Conservation (phyloP, 306 rosid species). For the Rosa lucieae region DNA sequence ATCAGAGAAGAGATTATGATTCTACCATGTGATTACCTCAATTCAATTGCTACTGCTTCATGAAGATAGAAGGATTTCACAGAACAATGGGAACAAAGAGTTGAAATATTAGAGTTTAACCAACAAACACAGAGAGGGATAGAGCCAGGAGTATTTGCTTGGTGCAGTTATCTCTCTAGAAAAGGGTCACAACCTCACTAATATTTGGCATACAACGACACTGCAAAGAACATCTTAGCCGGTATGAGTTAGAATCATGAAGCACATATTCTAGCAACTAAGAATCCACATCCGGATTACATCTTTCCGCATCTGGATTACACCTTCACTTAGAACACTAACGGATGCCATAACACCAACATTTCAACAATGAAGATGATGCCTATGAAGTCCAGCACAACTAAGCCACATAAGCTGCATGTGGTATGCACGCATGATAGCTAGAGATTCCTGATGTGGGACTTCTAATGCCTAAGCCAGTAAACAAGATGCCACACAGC, state of each 20-base stretch:
- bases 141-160: neutral
- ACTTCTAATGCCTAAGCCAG: neutral
- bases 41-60: neutral
- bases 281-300: neutral
- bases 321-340: neutral
- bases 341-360: neutral
- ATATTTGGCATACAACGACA: neutral
- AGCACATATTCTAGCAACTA: neutral
- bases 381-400: neutral
- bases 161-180: neutral
- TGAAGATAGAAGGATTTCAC: neutral
- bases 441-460: neutral
- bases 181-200: neutral
- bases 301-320: neutral
- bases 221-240: neutral
- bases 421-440: neutral
- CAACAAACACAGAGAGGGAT: neutral
- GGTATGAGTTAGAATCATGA: neutral
- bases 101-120: neutral
- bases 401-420: neutral
- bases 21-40: neutral
- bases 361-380: neutral
- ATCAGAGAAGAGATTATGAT: neutral
- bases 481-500: neutral
- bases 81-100: slow-evolving; percentile 2